Base-by-base conservation (phyloP, 140 eudicot genomes). In the Stevia rebaudiana region DNA sequence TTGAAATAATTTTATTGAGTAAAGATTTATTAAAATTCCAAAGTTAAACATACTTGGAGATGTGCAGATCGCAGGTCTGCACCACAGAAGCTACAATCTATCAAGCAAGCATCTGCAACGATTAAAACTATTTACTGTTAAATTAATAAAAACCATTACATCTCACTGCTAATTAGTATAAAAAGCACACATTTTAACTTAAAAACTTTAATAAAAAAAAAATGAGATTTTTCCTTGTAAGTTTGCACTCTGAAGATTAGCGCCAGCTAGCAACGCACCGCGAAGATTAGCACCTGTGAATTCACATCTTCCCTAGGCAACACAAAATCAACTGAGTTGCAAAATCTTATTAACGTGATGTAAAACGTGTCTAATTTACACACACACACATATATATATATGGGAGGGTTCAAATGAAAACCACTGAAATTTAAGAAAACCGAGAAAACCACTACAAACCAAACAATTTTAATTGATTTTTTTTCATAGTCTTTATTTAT, bases 281-380 rank as follows among this genome's bases (percentile, higher is more conserved):
- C 95, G 95, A 65, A 90, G 97, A 81, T 90, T 90, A 23, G 97
- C 97, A 51, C 95, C 95, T 5, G 90, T 90, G 71, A 90, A 90
- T 75, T 90, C 97, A 82, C 97, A 90, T 87, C 97, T 90, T 84
- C 83, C 81, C 79, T 72, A 80, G 94, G 83, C 84, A 84, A 78
- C 57, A 82, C 35, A 73, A 69, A 83, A 73, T 62, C 65, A 80
- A 68, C 50, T 71, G 69, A 71, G 84, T 25, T 58, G 70, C 33
- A 28, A 4, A 28, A 28, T 1, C 33, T 28, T 28, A 28, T 4
- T 28, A 33, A n/a, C 42, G n/a, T 37, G 24, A 16, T 13, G 43
- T 35, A 63, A 58, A 17, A 19, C 22, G 62, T 12, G 49, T 53
- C 42, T 5, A 69, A 37, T 35, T 48, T 49, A 28, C 4, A 2